Conservation (phyloP, 768 basidiomycete species). For the Cubamyces lactineus region DNA sequence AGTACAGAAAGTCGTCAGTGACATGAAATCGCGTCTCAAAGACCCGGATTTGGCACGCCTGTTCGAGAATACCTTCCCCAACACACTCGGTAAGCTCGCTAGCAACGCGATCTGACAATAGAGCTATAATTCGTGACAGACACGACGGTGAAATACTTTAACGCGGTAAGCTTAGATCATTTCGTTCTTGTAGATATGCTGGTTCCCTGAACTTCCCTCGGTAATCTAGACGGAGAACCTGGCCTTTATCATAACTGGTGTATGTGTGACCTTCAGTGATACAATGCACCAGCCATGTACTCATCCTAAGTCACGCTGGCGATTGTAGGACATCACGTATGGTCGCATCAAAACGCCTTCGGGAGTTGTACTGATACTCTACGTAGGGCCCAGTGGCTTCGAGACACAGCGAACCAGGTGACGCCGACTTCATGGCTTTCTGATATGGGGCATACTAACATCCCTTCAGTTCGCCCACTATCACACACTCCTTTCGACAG, state of each 20-base stretch:
- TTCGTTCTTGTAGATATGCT: background rate
- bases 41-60: conserved; percentile 78
- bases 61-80: conserved; percentile 84
- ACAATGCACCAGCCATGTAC: background rate
- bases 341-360: conserved; percentile 29
- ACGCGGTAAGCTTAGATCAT: conserved; percentile 43
- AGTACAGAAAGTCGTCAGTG: conserved; percentile 66
- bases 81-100: conserved; percentile 65
- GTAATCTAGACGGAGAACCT: conserved; percentile 58
- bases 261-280: conserved; percentile 35
- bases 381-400: conserved; percentile 77
- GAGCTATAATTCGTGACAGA: conserved; percentile 42
- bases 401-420: conserved; percentile 81
- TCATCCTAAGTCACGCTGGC: background rate
- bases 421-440: conserved; percentile 7
- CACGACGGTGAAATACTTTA: conserved; percentile 80
- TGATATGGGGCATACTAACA: background rate
- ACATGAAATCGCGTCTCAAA: conserved; percentile 72
- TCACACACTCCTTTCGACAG: conserved; percentile 56
- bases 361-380: background rate
- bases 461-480: conserved; percentile 68
- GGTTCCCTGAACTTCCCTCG: background rate
- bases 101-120: no score
- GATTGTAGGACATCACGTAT: conserved; percentile 71
- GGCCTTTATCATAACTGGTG: conserved; percentile 82